Conservation (phyloP, 441 rosid species). For the Biscutella laevigata region DNA sequence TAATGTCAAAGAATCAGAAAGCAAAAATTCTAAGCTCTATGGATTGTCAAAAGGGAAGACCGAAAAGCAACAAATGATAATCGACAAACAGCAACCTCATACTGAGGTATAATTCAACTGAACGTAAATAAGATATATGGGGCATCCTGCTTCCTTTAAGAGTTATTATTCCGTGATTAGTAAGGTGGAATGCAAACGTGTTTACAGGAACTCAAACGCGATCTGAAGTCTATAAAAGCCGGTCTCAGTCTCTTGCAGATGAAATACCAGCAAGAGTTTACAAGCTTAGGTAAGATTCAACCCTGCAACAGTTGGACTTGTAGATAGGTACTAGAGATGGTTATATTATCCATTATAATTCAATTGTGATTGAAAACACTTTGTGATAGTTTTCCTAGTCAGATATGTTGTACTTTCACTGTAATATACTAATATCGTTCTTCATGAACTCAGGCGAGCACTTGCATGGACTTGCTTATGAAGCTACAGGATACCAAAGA, state of each 20-base stretch:
- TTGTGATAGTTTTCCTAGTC: neutral
- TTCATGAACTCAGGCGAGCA: slow-evolving; percentile 39
- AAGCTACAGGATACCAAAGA: slow-evolving; percentile 53
- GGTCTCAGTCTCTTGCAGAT: slow-evolving; percentile 41
- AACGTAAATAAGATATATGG: neutral
- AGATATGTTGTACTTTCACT: neutral
- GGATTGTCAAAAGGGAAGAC: slow-evolving; percentile 20
- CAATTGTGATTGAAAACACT: neutral
- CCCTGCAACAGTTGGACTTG: neutral
- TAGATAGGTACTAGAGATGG: slow-evolving; percentile 1
- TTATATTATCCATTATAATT: neutral
- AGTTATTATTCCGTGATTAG: neutral
- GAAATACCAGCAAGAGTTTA: slow-evolving; percentile 42
- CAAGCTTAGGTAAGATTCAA: slow-evolving; percentile 34
- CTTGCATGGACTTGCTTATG: slow-evolving; percentile 40
- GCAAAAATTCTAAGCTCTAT: neutral
- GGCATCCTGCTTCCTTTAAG: neutral
- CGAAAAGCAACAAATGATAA: slow-evolving; percentile 45
- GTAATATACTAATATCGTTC: neutral
- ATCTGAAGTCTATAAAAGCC: slow-evolving; percentile 32
- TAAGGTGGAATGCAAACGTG: neutral
- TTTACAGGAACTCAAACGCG: slow-evolving; percentile 44
- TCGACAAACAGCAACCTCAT: slow-evolving; percentile 52
- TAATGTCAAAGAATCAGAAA: neutral
- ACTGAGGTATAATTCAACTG: slow-evolving; percentile 40